Conservation (phyloP, 192 early-diverging fungal genomes). For the Globomyces pollinis-pini region DNA sequence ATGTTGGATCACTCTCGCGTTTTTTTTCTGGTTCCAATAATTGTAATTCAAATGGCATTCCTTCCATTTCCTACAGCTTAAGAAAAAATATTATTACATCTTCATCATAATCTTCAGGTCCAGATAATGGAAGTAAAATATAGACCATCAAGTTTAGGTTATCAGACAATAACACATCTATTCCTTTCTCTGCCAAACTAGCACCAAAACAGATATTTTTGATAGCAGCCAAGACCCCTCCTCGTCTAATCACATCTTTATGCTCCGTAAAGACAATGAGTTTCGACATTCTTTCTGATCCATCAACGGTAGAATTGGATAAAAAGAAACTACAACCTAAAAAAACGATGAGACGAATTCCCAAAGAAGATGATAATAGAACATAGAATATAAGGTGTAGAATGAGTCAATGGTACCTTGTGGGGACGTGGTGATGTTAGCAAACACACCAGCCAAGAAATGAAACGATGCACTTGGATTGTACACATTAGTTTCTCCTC, state of each 20-base stretch:
- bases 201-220: slow-evolving; percentile 81
- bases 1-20: slow-evolving; percentile 68
- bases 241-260: slow-evolving; percentile 74
- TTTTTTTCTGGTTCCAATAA: slow-evolving; percentile 73
- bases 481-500: slow-evolving; percentile 67
- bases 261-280: slow-evolving; percentile 83
- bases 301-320: slow-evolving; percentile 52
- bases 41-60: slow-evolving; percentile 88
- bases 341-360: no score
- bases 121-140: slow-evolving; percentile 82
- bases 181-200: slow-evolving; percentile 26
- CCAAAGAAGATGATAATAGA: slow-evolving; percentile 1
- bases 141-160: slow-evolving; percentile 79
- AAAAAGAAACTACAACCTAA: slow-evolving; percentile 64
- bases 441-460: slow-evolving; percentile 89
- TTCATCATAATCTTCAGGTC: slow-evolving; percentile 83
- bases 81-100: slow-evolving; percentile 65
- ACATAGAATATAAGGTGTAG: neutral
- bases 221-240: slow-evolving; percentile 75
- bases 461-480: slow-evolving; percentile 74
- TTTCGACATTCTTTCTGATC: slow-evolving; percentile 68
- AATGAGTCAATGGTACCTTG: no score
- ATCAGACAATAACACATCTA: slow-evolving; percentile 54
- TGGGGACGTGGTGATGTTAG: slow-evolving; percentile 60
- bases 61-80: slow-evolving; percentile 69